Evolutionary conservation across 2,329 filamentous ascomycete genomes (phyloP), one percentile per base, ranked within the genome.

Genomic region (Ploettnerulaceae sp.): DNA sequence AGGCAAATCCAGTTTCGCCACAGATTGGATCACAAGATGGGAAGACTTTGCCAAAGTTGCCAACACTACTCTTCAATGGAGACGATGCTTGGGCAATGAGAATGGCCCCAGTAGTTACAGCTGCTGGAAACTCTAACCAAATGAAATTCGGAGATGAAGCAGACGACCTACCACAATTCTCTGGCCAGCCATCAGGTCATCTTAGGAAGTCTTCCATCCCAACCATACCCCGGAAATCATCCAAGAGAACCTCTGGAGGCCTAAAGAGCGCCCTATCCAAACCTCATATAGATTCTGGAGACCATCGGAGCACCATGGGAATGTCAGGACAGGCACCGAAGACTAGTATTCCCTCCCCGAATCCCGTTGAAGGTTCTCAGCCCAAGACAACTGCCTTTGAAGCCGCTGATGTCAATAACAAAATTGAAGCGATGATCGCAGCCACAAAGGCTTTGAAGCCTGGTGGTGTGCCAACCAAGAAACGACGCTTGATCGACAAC

Each of bases 141-240:
- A 37, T 34, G 22, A 36, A 44, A 14, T 47, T 48, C 28, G 35
- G 20, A 14, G 31, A 47, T 14, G 17, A 45, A 4, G 25, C 8
- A 17, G 31, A 38, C 37, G 42, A 40, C 24, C 34, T 44, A 5
- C 37, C 36, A 2, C 33, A 11, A 24, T 26, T 36, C n/a, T 21
- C 32, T 15, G 29, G 33, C 15, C 39, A 34, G 5, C 5, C 26
- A 11, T 20, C 18, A 7, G 32, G 22, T 12, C 53, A 57, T 20
- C 7, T n/a, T 14, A 44, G 55, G 25, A 52, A 57, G 32, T 35
- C 29, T 8, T 53, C 54, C 4, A 48, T 45, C 8, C 56, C 57
- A 38, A 18, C 48, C 8, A 56, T 58, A 7, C 56, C 57, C 9
- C 54, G 53, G 4, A 55, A 45, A 39, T 59, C 56, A 12, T 58